A percentile compares a stretch with the other conserved stretches of the same genome.
phyloP scores from a whole-genome alignment of 2,329 filamentous ascomycete genomes.

The Karstenula rhodostoma region DNA sequence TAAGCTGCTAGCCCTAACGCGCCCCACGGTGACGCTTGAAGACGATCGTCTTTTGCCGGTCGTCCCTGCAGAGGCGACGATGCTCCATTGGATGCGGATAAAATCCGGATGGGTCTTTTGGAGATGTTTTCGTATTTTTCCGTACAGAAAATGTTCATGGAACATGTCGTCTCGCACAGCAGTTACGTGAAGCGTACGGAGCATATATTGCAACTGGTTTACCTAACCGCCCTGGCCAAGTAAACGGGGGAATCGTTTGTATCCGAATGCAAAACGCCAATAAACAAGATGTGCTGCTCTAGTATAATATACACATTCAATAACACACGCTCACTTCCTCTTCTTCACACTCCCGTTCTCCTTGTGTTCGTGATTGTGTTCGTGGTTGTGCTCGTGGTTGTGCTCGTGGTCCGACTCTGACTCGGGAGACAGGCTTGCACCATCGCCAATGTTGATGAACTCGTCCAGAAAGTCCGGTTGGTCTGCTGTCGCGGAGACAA shows the following conservation, averaged over 20 bases:
- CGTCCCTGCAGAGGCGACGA: slow-evolving; percentile 32
- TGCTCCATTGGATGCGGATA: slow-evolving; percentile 36
- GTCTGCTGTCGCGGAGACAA: slow-evolving; percentile 73
- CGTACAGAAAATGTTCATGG: neutral
- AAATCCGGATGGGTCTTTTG: slow-evolving; percentile 22
- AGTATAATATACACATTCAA: slow-evolving; percentile 32
- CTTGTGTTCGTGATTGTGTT: slow-evolving; percentile 31
- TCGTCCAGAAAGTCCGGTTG: slow-evolving; percentile 74
- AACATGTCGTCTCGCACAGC: neutral
- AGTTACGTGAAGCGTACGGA: neutral
- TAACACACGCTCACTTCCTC: slow-evolving; percentile 31
- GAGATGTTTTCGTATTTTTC: slow-evolving; percentile 13
- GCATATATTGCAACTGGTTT: slow-evolving; percentile 4
- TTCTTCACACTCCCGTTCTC: slow-evolving; percentile 29
- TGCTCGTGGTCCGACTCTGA: slow-evolving; percentile 41
- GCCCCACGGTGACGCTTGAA: slow-evolving; percentile 27
- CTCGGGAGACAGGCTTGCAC: slow-evolving; percentile 40
- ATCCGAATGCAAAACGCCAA: slow-evolving; percentile 35
- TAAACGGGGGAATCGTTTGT: slow-evolving; percentile 26
- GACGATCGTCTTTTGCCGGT: slow-evolving; percentile 44
- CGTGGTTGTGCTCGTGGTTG: slow-evolving; percentile 31
- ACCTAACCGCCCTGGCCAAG: slow-evolving; percentile 7
- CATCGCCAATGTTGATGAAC: slow-evolving; percentile 51
- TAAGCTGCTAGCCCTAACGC: slow-evolving; percentile 17
- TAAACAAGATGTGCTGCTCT: slow-evolving; percentile 14